Evolutionary conservation across 2,329 filamentous ascomycete species (phyloP), one percentile per base, ranked within the genome.

Genomic region (Ophiostoma ips): DNA sequence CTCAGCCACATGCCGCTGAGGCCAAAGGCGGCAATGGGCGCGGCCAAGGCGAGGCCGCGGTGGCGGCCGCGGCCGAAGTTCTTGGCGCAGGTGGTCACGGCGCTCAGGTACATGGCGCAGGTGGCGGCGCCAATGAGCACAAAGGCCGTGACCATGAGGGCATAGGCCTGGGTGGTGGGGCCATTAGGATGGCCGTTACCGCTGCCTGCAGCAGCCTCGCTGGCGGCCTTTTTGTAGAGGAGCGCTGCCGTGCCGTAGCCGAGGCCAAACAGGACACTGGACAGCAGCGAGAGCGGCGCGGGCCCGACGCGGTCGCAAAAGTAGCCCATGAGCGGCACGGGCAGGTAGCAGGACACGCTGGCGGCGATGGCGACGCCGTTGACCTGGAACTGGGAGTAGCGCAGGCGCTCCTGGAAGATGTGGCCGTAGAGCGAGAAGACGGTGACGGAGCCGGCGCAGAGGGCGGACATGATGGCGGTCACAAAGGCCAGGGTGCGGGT

Each of bases 71-170:
- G 81, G 46, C 89, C 89, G 67, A 96, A 98, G 68, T 96, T 98
- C 78, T 98, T 98, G 34, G 92, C 92, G 61, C 88, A 95, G 0
- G 90, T 94, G 7, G 90, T 90, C n/a, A 98, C 83, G 2, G 87
- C 83, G 47, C 82, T 77, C 50, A 96, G 73, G 64, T 96, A 98
- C 79, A 96, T 88, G 64, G 79, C 79, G 56, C 84, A 86, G 0
- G 90, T 95, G 5, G 80, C 90, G 55, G 83, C 75, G 2, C 92
- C 92, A 52, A 98, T 80, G 48, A 77, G 75, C 44, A 89, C 73
- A 63, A 96, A 98, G 1, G 88, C 83, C 50, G 87, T 62, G 6
- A 95, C 70, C 90, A 98, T 95, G 58, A 84, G 71, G 56, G 76
- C 76, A 58, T 94, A 88, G 0, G 87, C 83, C 76, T 80, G 84